phyloP scores from a whole-genome alignment of 257 asterid species.

The Capsicum chinense region DNA sequence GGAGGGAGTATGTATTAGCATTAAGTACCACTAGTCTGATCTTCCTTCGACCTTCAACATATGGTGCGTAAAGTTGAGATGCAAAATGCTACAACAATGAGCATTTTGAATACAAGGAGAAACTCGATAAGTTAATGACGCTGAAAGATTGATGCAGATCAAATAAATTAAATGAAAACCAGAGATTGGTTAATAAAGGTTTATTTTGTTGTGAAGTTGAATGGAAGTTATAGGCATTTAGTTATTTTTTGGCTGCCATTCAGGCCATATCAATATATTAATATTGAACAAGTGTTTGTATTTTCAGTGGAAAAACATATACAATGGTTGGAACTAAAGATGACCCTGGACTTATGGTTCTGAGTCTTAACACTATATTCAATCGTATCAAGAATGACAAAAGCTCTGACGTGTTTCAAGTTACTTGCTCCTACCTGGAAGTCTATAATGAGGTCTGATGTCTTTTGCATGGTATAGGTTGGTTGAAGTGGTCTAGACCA shows the following conservation, averaged over 20 bases:
- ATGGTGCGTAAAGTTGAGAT: conserved; percentile 19
- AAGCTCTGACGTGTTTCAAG: conserved; percentile 70
- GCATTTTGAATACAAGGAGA: not conserved
- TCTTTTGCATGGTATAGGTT: conserved; percentile 30
- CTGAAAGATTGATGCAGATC: not conserved
- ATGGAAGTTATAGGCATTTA: not conserved
- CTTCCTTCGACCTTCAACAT: not conserved
- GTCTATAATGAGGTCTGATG: conserved; percentile 89
- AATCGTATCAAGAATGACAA: conserved; percentile 72
- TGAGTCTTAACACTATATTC: conserved; percentile 84
- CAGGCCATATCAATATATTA: not conserved
- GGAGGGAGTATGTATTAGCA: not conserved
- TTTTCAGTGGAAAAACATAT: conserved; percentile 89
- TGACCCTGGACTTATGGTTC: conserved; percentile 99
- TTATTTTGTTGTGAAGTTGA: conserved; percentile 8
- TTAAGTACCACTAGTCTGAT: not conserved
- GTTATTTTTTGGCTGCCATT: not conserved
- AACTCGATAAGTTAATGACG: not conserved
- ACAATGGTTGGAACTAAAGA: conserved; percentile 92
- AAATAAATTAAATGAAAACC: not conserved
- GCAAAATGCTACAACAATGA: not conserved
- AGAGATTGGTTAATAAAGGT: not conserved
- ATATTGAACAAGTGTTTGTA: conserved; percentile 25
- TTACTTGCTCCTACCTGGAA: conserved; percentile 93
- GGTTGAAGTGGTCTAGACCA: conserved; percentile 22